Conservation (phyloP, 352 stramenopile genomes). For the Globisporangium carolinianum region DNA sequence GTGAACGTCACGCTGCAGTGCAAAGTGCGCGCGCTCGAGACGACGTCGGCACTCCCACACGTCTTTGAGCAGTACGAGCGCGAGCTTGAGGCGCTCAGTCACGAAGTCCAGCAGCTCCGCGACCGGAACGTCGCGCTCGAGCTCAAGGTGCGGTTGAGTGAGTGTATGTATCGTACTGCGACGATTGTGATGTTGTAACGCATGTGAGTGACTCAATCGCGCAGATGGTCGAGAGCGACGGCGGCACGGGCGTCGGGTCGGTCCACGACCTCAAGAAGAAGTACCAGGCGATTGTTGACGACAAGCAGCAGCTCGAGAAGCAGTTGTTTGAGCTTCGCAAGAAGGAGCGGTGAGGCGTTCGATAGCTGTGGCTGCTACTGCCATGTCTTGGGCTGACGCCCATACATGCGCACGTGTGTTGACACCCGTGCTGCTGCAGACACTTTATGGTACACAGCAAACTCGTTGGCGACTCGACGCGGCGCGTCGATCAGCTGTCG, state of each 20-base stretch:
- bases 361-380: not conserved
- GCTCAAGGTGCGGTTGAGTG: conserved; percentile 26
- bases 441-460: conserved; percentile 61
- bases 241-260: conserved; percentile 12
- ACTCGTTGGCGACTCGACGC: conserved; percentile 58
- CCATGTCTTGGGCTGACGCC: no score
- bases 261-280: conserved; percentile 56
- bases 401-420: no score
- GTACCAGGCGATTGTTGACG: conserved; percentile 49
- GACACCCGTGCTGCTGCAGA: conserved; percentile 9
- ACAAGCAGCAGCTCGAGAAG: conserved; percentile 52
- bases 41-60: conserved; percentile 28
- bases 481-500: conserved; percentile 50
- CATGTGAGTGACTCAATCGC: not conserved
- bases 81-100: conserved; percentile 43
- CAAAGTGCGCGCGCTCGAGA: conserved; percentile 63
- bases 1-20: conserved; percentile 45
- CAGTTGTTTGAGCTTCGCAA: conserved; percentile 49
- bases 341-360: conserved; percentile 36
- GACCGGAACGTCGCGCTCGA: conserved; percentile 59
- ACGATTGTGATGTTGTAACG: not conserved
- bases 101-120: conserved; percentile 52
- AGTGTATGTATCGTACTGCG: not conserved
- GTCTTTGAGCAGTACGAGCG: conserved; percentile 75
- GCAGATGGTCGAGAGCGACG: conserved; percentile 11